Base-by-base conservation (phyloP, 805 yeast genomes). In the Jamesozyma gamospora region DNA sequence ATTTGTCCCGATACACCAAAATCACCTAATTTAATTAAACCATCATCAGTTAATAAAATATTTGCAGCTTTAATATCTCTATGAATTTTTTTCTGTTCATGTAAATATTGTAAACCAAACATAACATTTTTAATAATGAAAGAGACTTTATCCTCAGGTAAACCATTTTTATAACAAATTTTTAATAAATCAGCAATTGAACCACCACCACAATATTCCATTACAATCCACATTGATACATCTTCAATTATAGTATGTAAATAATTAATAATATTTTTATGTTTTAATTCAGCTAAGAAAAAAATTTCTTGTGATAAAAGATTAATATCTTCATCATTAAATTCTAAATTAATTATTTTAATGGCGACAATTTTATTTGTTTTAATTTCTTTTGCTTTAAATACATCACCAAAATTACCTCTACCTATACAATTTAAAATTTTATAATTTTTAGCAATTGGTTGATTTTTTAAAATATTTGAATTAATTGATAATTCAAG, bases 181-280 rank as follows among this genome's bases (percentile, higher is more conserved):
- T 70, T 75, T 32, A 90, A 53, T 40, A 86, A 67, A 52, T 83
- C 94, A 2, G 82, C 70, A 58, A 95, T 83, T 1, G 96, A 84
- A 0, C 96, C 96, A 24, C 94, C 96, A 11, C 90, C 95, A 60
- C 97, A 92, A 55, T 74, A 86, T 58, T 90, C 98, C 96, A 92
- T 85, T 4, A 80, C 80, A 35, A 90, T 83, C 81, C 87, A 88
- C 75, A 92, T 75, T 5, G 75, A 70, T 32, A 76, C 75, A 33
- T 77, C 85, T 33, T 69, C 66, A 4, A 81, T 58, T 52, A 76
- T 74, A 1, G 95, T 77, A 35, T 77, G 78, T 50, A 65, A 69
- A 54, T 78, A 77, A 33, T 70, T 68, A 2, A 92, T 85, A 38
- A 92, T 76, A 51, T 72, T 74, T 1, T 73, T 74, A n/a, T 81